Conservation (phyloP, 305 asterid genomes). For the Fraxinus albicans region DNA sequence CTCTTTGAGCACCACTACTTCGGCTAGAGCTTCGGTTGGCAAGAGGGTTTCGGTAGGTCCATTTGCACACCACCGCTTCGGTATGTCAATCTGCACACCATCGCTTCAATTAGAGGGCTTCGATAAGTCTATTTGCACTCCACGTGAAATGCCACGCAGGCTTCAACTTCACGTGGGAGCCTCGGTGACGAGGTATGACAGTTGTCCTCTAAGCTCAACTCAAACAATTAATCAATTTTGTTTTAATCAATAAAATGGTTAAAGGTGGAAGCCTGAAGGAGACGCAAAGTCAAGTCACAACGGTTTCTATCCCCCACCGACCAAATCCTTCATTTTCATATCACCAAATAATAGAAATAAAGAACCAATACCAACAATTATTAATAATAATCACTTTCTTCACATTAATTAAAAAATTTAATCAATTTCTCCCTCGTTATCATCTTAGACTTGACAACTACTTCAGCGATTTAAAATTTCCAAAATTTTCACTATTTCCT, state of each 20-base stretch:
- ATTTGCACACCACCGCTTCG: too few relatives aligned
- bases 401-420: background rate
- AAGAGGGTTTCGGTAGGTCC: too few relatives aligned
- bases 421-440: background rate
- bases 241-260: background rate
- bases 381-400: background rate
- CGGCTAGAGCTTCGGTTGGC: too few relatives aligned
- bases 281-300: slow-evolving; percentile 38
- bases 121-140: too few relatives aligned
- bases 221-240: background rate
- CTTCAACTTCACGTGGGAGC: too few relatives aligned
- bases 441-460: background rate
- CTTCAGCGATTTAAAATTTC: background rate
- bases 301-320: slow-evolving; percentile 7
- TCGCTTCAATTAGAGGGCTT: too few relatives aligned
- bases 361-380: background rate
- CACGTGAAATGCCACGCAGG: too few relatives aligned
- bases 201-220: background rate
- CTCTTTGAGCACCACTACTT: too few relatives aligned
- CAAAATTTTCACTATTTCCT: background rate
- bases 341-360: background rate
- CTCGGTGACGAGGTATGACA: too few relatives aligned
- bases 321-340: slow-evolving; percentile 24
- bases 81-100: too few relatives aligned
- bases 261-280: background rate